Evolutionary conservation across 768 basidiomycete species (phyloP).

Genomic region (Pleurotus tuoliensis): DNA sequence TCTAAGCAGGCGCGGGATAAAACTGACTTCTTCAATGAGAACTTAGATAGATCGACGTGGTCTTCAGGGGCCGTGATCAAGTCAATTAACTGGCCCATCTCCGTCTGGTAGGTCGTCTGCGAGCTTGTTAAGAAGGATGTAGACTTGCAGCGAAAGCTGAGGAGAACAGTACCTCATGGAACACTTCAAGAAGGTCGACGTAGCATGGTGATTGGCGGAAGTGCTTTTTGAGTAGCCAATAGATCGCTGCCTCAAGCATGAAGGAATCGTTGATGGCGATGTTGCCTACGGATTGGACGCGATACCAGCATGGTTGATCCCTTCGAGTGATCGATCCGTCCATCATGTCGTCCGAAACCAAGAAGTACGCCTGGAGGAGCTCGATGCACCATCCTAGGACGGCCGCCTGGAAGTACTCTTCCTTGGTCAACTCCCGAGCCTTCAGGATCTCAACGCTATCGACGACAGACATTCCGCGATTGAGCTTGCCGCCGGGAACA

Average conservation of each 20-base stretch:
- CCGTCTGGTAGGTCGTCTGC: constrained; percentile 78
- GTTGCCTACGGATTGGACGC: constrained; percentile 56
- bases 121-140: neutral
- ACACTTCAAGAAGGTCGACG: constrained; percentile 84
- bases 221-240: constrained; percentile 82
- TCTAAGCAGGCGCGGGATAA: neutral
- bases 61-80: constrained; percentile 94
- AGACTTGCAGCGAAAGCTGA: neutral
- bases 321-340: constrained; percentile 90
- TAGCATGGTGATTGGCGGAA: constrained; percentile 82
- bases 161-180: constrained; percentile 57
- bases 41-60: constrained; percentile 79
- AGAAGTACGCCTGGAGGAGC: constrained; percentile 95
- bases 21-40: constrained; percentile 77
- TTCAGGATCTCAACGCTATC: constrained; percentile 89
- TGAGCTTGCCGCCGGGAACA: constrained; percentile 94
- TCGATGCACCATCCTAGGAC: constrained; percentile 95
- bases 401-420: constrained; percentile 87
- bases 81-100: constrained; percentile 95
- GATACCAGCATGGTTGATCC: constrained; percentile 95
- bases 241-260: constrained; percentile 95
- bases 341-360: constrained; percentile 98
- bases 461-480: constrained; percentile 93
- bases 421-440: constrained; percentile 63
- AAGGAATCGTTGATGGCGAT: constrained; percentile 96